A percentile compares a stretch with the other conserved stretches of the same genome.
These are phyloP conservation scores for Evansstolkia leycettana DNA, from an alignment of 495 filamentous ascomycete species.

Conservation along the genomic window DNA sequence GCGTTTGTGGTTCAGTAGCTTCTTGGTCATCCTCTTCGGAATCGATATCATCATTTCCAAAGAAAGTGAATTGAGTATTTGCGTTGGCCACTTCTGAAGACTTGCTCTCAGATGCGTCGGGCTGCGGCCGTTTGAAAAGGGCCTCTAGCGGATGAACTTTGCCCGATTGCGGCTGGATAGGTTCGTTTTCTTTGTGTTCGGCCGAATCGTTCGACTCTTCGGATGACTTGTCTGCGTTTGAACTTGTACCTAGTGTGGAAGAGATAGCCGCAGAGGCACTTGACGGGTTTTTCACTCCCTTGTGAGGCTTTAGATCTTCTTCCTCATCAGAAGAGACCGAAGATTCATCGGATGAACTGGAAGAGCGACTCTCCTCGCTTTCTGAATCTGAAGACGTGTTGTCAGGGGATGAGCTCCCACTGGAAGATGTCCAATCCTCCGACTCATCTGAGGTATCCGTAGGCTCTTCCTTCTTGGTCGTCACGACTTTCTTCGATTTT, in stretches of 20 bases:
- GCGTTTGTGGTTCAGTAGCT: slow-evolving; percentile 53
- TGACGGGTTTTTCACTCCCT: slow-evolving; percentile 6
- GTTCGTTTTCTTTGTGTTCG: slow-evolving; percentile 1
- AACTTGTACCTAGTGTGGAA: neutral
- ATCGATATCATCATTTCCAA: slow-evolving; percentile 43
- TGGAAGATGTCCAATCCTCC: slow-evolving; percentile 36
- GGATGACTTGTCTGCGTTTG: neutral
- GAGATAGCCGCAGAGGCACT: slow-evolving; percentile 3
- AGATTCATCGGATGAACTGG: slow-evolving; percentile 13
- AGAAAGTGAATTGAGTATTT: slow-evolving; percentile 50
- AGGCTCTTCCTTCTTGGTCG: slow-evolving; percentile 4
- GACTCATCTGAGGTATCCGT: slow-evolving; percentile 15
- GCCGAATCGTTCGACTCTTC: neutral
- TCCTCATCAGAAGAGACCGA: slow-evolving; percentile 13
- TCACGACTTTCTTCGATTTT: neutral
- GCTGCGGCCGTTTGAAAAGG: slow-evolving; percentile 64
- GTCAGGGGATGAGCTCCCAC: slow-evolving; percentile 23
- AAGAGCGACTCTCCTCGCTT: slow-evolving; percentile 11
- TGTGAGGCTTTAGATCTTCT: slow-evolving; percentile 6
- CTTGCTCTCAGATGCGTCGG: slow-evolving; percentile 19
- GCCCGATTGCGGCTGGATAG: too few species aligned
- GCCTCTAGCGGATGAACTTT: slow-evolving; percentile 80
- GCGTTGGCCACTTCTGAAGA: slow-evolving; percentile 29
- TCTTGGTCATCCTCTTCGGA: slow-evolving; percentile 30
- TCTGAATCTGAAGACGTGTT: slow-evolving; percentile 12